Evolutionary conservation across 139 green algal species (phyloP).

Genomic region (Nannochloris sp.): DNA sequence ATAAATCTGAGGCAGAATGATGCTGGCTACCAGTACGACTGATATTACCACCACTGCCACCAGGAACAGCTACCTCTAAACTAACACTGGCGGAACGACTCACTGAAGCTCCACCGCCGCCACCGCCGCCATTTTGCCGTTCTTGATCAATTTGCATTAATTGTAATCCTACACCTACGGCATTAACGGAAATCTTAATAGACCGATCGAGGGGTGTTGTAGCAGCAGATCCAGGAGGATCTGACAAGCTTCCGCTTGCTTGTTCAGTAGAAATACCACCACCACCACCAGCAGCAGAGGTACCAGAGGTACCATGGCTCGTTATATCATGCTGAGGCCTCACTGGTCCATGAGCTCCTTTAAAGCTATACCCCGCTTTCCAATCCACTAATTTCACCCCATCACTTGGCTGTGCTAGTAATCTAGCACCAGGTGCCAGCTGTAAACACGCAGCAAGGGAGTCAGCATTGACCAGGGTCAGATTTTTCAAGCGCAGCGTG

Average conservation of each 20-base stretch:
- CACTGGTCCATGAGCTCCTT: neutral
- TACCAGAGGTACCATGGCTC: no score
- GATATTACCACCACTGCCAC: neutral
- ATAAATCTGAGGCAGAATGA: neutral
- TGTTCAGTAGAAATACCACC: no score
- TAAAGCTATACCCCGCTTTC: neutral
- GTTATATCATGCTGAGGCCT: no score
- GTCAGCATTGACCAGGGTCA: slow-evolving; percentile 58
- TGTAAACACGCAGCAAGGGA: slow-evolving; percentile 59
- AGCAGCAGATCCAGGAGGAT: no score
- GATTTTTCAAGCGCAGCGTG: slow-evolving; percentile 71
- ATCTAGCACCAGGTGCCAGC: slow-evolving; percentile 48
- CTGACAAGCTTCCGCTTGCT: no score
- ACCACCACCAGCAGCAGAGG: no score
- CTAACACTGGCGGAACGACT: neutral
- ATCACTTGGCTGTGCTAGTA: slow-evolving; percentile 18
- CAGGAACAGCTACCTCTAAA: neutral
- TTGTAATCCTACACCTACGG: slow-evolving; percentile 42
- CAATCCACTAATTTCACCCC: slow-evolving; percentile 12
- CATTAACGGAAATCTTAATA: slow-evolving; percentile 38
- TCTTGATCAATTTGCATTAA: slow-evolving; percentile 38
- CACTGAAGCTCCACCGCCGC: neutral
- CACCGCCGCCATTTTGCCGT: neutral
- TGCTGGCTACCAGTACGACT: neutral
- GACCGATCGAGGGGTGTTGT: no score